Conservation (phyloP, 768 basidiomycete species). For the Naematelia aurantialba region DNA sequence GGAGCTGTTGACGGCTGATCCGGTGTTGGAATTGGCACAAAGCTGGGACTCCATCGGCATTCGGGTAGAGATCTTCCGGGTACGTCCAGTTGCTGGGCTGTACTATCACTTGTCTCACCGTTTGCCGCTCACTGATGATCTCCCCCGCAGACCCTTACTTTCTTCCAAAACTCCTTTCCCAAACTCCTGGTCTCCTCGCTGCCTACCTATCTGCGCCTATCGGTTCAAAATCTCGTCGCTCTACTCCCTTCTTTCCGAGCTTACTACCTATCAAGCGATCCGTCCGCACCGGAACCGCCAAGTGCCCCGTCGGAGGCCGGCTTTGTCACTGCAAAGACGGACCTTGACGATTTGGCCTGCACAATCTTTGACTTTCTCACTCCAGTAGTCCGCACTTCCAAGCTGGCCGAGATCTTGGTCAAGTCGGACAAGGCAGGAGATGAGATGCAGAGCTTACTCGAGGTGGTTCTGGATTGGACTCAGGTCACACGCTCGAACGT, state of each 20-base stretch:
- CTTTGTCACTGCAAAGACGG: slow-evolving; percentile 59
- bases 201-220: slow-evolving; percentile 41
- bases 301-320: slow-evolving; percentile 49
- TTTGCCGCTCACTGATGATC: background rate
- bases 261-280: slow-evolving; percentile 49
- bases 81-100: slow-evolving; percentile 53
- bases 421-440: slow-evolving; percentile 16
- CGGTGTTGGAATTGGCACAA: slow-evolving; percentile 61
- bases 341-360: slow-evolving; percentile 67
- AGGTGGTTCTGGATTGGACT: slow-evolving; percentile 61
- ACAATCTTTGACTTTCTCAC: slow-evolving; percentile 77
- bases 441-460: slow-evolving; percentile 27
- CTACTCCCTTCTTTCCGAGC: slow-evolving; percentile 56
- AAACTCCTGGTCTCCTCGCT: slow-evolving; percentile 60
- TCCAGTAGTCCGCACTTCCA: slow-evolving; percentile 60
- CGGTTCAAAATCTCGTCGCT: slow-evolving; percentile 56
- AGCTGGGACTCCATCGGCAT: slow-evolving; percentile 81
- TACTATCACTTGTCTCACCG: background rate
- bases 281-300: slow-evolving; percentile 56
- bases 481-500: slow-evolving; percentile 92
- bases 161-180: slow-evolving; percentile 75
- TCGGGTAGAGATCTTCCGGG: slow-evolving; percentile 79
- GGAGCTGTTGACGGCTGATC: slow-evolving; percentile 65
- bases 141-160: slow-evolving; percentile 2
- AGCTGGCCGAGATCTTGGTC: slow-evolving; percentile 63